phyloP scores from a whole-genome alignment of 176 grass and related monocot genomes.

The Elymus sibiricus region DNA sequence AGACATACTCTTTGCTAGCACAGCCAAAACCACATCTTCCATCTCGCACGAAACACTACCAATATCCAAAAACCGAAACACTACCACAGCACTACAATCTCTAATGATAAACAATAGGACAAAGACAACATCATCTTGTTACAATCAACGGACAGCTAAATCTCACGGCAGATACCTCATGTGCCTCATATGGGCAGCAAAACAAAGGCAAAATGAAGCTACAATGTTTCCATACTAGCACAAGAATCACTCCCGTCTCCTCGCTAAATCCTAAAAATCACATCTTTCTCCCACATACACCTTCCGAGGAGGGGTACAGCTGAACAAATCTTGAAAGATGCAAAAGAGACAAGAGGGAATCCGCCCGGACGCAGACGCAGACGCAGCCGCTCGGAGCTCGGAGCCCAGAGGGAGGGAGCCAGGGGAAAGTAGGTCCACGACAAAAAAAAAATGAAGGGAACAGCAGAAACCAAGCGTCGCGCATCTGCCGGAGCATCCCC shows the following conservation, averaged over 20 bases:
- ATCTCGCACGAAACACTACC: not conserved
- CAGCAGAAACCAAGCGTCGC: constrained; percentile 19
- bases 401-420: not conserved
- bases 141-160: not conserved
- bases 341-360: not conserved
- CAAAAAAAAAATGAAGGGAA: constrained; percentile 7
- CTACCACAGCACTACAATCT: not conserved
- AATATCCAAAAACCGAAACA: no score
- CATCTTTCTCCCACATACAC: constrained; percentile 1
- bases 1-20: not conserved
- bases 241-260: not conserved
- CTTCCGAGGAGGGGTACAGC: not conserved
- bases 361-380: not conserved
- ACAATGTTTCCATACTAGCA: not conserved
- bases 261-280: constrained; percentile 14
- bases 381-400: constrained; percentile 3
- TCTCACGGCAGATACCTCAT: not conserved
- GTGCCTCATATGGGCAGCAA: not conserved
- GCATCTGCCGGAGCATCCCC: constrained; percentile 34
- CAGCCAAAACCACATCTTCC: not conserved
- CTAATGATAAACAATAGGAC: not conserved
- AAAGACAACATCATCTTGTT: not conserved
- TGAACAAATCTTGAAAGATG: constrained; percentile 20
- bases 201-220: not conserved
- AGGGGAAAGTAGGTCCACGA: not conserved